A percentile compares a stretch with the other conserved stretches of the same genome.
Evolutionary conservation across 768 basidiomycete genomes (phyloP).

Genomic region (Ramaria rubella): DNA sequence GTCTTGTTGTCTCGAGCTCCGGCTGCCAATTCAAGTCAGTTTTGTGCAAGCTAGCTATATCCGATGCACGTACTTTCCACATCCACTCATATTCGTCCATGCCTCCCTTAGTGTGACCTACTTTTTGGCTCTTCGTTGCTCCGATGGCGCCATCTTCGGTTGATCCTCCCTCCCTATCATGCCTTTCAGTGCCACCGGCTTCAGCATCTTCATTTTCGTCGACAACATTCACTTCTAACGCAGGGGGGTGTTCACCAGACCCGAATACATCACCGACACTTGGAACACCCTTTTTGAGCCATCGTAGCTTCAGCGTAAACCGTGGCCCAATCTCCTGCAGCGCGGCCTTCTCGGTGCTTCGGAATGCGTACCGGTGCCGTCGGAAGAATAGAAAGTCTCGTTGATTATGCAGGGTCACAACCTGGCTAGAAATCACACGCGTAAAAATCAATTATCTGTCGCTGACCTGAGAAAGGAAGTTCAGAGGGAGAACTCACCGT

Average conservation of each 20-base stretch:
- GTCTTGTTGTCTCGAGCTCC: slow-evolving; percentile 85
- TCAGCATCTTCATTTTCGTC: slow-evolving; percentile 26
- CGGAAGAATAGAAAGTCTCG: slow-evolving; percentile 98
- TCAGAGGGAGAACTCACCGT: slow-evolving; percentile 8
- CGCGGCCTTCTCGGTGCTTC: slow-evolving; percentile 82
- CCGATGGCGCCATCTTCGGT: slow-evolving; percentile 17
- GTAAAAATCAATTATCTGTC: not conserved
- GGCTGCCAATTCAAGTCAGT: slow-evolving; percentile 43
- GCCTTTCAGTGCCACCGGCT: slow-evolving; percentile 15
- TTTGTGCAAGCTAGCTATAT: not conserved
- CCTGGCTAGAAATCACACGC: slow-evolving; percentile 50
- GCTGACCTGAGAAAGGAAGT: not conserved
- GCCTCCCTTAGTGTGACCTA: slow-evolving; percentile 45
- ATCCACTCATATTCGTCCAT: slow-evolving; percentile 78
- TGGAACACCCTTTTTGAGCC: slow-evolving; percentile 83
- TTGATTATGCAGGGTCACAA: slow-evolving; percentile 95
- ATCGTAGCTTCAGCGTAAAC: slow-evolving; percentile 90
- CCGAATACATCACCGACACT: slow-evolving; percentile 39
- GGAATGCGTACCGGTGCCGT: slow-evolving; percentile 93
- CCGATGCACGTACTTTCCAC: slow-evolving; percentile 63
- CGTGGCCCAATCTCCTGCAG: slow-evolving; percentile 97
- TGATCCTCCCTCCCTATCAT: slow-evolving; percentile 16
- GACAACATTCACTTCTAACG: slow-evolving; percentile 27
- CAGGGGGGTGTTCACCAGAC: slow-evolving; percentile 2
- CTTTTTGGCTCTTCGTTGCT: slow-evolving; percentile 22